Conservation (phyloP, 306 rosid genomes). For the Cicer arietinum region DNA sequence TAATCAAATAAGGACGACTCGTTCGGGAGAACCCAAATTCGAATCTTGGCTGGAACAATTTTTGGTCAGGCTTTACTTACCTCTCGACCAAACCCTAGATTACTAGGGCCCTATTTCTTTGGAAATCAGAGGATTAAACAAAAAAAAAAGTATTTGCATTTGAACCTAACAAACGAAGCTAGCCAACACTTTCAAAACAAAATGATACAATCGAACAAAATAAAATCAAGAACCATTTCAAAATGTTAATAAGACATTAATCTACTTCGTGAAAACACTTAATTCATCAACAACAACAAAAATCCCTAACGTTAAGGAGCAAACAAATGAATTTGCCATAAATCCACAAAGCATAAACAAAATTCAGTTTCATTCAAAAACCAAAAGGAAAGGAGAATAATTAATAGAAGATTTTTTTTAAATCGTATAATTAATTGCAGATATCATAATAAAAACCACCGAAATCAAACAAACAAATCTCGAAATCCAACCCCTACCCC, state of each 20-base stretch:
- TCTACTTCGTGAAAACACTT: background rate
- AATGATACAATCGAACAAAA: background rate
- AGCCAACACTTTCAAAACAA: background rate
- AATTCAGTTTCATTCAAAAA: slow-evolving; percentile 6
- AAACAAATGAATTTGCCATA: background rate
- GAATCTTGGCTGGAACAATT: too few relatives aligned
- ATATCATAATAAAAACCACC: background rate
- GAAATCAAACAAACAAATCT: slow-evolving; percentile 1
- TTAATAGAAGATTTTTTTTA: background rate
- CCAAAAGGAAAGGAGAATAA: background rate
- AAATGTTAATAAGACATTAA: background rate
- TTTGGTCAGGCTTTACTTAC: too few relatives aligned
- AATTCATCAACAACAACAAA: slow-evolving; percentile 23
- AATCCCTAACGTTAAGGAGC: slow-evolving; percentile 7
- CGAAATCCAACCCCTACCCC: background rate
- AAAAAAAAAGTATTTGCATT: background rate
- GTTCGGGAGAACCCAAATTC: too few relatives aligned
- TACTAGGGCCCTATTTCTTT: too few relatives aligned
- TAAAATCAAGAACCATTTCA: slow-evolving; percentile 13
- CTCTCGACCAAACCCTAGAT: too few relatives aligned
- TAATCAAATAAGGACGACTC: too few relatives aligned
- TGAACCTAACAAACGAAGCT: background rate
- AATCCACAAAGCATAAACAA: background rate
- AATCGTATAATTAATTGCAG: background rate
- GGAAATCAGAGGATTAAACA: too few relatives aligned